These are phyloP conservation scores for Platismatia glauca DNA, from an alignment of 495 filamentous ascomycete genomes.

Conservation along the genomic window DNA sequence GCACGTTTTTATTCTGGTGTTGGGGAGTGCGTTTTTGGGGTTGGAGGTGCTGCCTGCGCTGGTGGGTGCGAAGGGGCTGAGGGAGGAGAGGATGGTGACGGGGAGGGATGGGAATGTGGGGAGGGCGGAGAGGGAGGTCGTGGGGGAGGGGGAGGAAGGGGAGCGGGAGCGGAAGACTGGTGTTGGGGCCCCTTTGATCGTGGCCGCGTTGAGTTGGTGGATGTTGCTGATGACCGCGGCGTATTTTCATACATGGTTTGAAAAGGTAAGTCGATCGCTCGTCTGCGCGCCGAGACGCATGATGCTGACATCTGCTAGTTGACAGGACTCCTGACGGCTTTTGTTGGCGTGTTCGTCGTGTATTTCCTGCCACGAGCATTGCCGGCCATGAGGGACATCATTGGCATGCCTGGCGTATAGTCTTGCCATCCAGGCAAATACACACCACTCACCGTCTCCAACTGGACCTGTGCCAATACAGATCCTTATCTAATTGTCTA, in stretches of 20 bases:
- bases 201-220: slow-evolving; percentile 63
- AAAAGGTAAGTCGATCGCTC: slow-evolving; percentile 57
- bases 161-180: slow-evolving; percentile 43
- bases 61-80: slow-evolving; percentile 34
- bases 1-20: slow-evolving; percentile 85
- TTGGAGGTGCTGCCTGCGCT: slow-evolving; percentile 65
- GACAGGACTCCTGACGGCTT: slow-evolving; percentile 63
- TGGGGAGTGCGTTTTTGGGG: slow-evolving; percentile 68
- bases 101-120: slow-evolving; percentile 47
- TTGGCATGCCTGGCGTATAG: slow-evolving; percentile 71
- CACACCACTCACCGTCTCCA: not conserved
- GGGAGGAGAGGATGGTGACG: slow-evolving; percentile 45
- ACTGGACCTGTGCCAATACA: not conserved
- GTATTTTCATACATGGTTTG: slow-evolving; percentile 97
- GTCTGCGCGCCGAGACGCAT: not conserved
- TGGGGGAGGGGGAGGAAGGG: slow-evolving; percentile 32
- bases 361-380: slow-evolving; percentile 69
- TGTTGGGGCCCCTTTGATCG: slow-evolving; percentile 31
- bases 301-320: slow-evolving; percentile 26
- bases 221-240: slow-evolving; percentile 77
- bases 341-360: slow-evolving; percentile 57
- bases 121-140: slow-evolving; percentile 30
- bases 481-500: not conserved
- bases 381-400: slow-evolving; percentile 50
- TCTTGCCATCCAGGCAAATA: not conserved